A percentile compares a stretch with the other conserved stretches of the same genome.
Evolutionary conservation across 192 early-diverging fungal genomes (phyloP).

Genomic region (Entomortierella parvispora): DNA sequence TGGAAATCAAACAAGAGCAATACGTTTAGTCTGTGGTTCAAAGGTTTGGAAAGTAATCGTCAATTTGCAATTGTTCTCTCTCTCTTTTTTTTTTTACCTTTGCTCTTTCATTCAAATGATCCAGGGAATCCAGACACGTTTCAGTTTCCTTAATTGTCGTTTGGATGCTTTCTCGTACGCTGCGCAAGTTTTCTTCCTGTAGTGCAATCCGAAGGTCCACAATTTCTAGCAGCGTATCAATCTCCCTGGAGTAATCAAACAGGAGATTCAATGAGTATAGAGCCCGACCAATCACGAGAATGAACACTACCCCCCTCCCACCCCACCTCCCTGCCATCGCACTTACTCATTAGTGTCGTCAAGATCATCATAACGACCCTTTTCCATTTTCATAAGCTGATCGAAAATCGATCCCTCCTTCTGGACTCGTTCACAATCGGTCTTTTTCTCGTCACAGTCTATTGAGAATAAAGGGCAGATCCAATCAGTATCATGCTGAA

Average conservation of each 20-base stretch:
- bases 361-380: too few species aligned
- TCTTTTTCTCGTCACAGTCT: too few species aligned
- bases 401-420: too few species aligned
- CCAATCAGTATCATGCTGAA: too few species aligned
- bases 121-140: conserved; percentile 11
- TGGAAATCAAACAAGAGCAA: not conserved
- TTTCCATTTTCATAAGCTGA: too few species aligned
- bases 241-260: conserved; percentile 1
- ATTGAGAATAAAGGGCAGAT: too few species aligned
- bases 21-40: not conserved
- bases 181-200: conserved; percentile 18
- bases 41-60: not conserved
- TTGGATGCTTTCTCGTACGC: conserved; percentile 6
- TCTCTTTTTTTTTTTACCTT: conserved; percentile 18
- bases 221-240: conserved; percentile 23
- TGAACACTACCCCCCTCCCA: too few species aligned
- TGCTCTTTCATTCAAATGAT: conserved; percentile 28
- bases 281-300: too few species aligned
- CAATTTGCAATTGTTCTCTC: not conserved
- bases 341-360: too few species aligned
- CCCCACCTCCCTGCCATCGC: too few species aligned
- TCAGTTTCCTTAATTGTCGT: conserved; percentile 12
- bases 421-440: too few species aligned
- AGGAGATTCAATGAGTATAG: not conserved
- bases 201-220: conserved; percentile 17